A percentile compares a stretch with the other conserved stretches of the same genome.
phyloP scores from a whole-genome alignment of 257 asterid genomes.

The Solanum phureja region DNA sequence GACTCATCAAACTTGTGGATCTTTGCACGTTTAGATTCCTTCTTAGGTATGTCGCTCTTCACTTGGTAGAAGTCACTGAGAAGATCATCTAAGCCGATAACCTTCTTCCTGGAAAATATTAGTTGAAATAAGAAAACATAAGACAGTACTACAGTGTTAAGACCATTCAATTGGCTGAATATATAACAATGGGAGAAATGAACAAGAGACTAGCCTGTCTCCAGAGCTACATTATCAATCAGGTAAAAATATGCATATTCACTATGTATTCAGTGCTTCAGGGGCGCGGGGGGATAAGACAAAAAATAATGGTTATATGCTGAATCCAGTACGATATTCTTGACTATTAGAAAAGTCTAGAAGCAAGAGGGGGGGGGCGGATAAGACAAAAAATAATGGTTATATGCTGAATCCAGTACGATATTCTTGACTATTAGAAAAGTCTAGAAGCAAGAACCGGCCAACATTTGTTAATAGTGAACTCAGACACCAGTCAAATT shows the following conservation, averaged over 20 bases:
- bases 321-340: too few relatives aligned
- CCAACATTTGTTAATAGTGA: background rate
- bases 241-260: background rate
- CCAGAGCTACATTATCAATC: background rate
- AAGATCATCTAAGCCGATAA: slow-evolving; percentile 84
- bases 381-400: too few relatives aligned
- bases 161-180: background rate
- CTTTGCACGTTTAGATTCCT: slow-evolving; percentile 39
- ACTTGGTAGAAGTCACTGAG: slow-evolving; percentile 51
- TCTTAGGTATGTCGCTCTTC: slow-evolving; percentile 34
- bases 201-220: background rate
- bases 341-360: too few relatives aligned
- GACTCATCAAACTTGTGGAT: slow-evolving; percentile 26
- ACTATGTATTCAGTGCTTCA: background rate
- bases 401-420: background rate
- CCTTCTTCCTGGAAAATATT: slow-evolving; percentile 39
- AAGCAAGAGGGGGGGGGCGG: too few relatives aligned
- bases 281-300: background rate
- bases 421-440: background rate
- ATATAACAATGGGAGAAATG: background rate
- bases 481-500: background rate
- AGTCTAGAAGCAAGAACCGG: background rate
- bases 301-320: too few relatives aligned
- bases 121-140: background rate
- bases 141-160: background rate